phyloP scores from a whole-genome alignment of 164 flowering plant species.

The Pachysandra terminalis region DNA sequence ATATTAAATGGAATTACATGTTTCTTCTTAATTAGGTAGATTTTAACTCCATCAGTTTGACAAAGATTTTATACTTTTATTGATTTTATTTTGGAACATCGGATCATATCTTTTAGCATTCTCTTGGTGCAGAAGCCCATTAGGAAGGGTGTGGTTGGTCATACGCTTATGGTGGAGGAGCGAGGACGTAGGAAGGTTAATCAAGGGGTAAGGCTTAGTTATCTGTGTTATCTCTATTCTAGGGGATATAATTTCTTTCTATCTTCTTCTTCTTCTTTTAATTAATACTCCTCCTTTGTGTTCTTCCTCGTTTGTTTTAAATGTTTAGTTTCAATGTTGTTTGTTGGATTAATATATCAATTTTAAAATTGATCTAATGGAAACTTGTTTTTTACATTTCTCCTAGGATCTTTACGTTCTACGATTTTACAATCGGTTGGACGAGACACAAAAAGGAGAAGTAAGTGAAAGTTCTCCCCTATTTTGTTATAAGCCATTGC shows the following conservation, averaged over 20 bases:
- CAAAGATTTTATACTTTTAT: too few relatives aligned
- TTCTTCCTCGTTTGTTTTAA: too few relatives aligned
- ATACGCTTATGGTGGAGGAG: constrained; percentile 85
- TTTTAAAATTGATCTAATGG: too few relatives aligned
- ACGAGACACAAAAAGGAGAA: constrained; percentile 87
- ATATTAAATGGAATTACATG: too few relatives aligned
- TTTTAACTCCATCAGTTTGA: neutral
- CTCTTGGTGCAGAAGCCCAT: constrained; percentile 73
- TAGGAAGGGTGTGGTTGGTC: constrained; percentile 75
- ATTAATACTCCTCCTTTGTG: too few relatives aligned
- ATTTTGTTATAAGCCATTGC: neutral
- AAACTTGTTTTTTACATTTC: constrained; percentile 2
- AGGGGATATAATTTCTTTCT: neutral
- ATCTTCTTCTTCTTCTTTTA: too few relatives aligned
- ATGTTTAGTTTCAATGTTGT: too few relatives aligned
- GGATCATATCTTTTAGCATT: neutral
- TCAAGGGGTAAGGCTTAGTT: constrained; percentile 47
- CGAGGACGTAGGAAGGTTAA: constrained; percentile 72
- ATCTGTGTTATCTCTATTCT: neutral
- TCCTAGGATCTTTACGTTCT: constrained; percentile 78
- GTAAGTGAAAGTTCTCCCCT: constrained; percentile 41
- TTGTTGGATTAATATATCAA: too few relatives aligned
- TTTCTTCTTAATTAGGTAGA: too few relatives aligned
- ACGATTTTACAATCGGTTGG: constrained; percentile 76
- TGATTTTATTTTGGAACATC: neutral